phyloP scores from a whole-genome alignment of 2,329 filamentous ascomycete genomes.

The Aspergillus pseudonomiae region DNA sequence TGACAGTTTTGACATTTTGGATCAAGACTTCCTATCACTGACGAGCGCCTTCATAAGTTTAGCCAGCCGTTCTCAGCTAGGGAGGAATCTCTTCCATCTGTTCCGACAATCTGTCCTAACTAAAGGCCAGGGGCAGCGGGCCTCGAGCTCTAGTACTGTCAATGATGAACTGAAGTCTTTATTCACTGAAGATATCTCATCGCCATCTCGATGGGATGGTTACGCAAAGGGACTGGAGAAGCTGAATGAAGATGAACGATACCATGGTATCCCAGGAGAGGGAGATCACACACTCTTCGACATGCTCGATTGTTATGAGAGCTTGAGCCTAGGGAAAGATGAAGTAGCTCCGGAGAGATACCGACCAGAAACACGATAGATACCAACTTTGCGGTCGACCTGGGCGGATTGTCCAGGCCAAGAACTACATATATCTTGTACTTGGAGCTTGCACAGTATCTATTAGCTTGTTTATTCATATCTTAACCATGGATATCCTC shows the following conservation, averaged over 20 bases:
- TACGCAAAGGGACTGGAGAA: conserved; percentile 40
- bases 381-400: not conserved
- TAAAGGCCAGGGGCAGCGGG: conserved; percentile 34
- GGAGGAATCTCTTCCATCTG: conserved; percentile 39
- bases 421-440: not conserved
- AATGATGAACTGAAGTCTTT: conserved; percentile 37
- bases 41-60: conserved; percentile 38
- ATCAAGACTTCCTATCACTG: conserved; percentile 38
- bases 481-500: not conserved
- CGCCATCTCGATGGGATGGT: conserved; percentile 29
- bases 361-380: conserved; percentile 3
- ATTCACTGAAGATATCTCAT: conserved; percentile 31
- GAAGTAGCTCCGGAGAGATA: conserved; percentile 27
- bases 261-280: conserved; percentile 27
- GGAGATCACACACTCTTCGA: conserved; percentile 31
- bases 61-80: conserved; percentile 37
- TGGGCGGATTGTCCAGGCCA: not conserved
- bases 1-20: conserved; percentile 35
- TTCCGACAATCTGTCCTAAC: conserved; percentile 38
- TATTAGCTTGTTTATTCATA: not conserved
- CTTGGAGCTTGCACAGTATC: not conserved
- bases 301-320: conserved; percentile 44
- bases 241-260: conserved; percentile 36
- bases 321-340: conserved; percentile 41
- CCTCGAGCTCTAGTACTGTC: conserved; percentile 25